phyloP scores from a whole-genome alignment of 1,139 yeast species.

The Geotrichum europaeum region DNA sequence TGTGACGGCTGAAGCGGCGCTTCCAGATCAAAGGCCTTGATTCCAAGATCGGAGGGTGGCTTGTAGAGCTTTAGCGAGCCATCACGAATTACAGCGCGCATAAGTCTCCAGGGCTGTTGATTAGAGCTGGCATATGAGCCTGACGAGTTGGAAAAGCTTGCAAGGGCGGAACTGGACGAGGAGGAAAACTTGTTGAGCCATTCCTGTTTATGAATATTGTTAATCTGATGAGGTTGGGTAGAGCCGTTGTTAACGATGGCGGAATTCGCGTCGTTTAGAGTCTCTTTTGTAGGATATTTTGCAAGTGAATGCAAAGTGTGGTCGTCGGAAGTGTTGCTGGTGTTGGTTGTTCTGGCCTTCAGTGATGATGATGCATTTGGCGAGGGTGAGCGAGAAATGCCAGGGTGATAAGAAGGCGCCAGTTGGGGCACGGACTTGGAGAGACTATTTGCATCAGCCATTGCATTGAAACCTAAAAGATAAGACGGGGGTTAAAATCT shows the following conservation, averaged over 20 bases:
- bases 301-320: neutral
- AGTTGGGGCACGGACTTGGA: neutral
- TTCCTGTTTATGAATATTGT: conserved; percentile 20
- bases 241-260: neutral
- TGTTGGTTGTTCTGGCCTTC: neutral
- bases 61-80: conserved; percentile 29
- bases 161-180: conserved; percentile 5
- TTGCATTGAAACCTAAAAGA: neutral
- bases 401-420: neutral
- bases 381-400: neutral
- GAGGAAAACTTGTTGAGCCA: conserved; percentile 23
- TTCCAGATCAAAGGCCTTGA: conserved; percentile 28
- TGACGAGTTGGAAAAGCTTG: conserved; percentile 7
- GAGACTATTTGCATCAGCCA: neutral
- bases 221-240: neutral
- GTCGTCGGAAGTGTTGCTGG: neutral
- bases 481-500: neutral
- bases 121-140: conserved; percentile 6
- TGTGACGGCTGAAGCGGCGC: conserved; percentile 14
- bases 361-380: neutral
- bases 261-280: neutral
- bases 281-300: conserved; percentile 4
- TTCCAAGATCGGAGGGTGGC: conserved; percentile 31
- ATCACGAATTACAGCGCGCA: conserved; percentile 30
- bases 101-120: conserved; percentile 28